Evolutionary conservation across 805 yeast species (phyloP).

Genomic region (Candida nanaspora): DNA sequence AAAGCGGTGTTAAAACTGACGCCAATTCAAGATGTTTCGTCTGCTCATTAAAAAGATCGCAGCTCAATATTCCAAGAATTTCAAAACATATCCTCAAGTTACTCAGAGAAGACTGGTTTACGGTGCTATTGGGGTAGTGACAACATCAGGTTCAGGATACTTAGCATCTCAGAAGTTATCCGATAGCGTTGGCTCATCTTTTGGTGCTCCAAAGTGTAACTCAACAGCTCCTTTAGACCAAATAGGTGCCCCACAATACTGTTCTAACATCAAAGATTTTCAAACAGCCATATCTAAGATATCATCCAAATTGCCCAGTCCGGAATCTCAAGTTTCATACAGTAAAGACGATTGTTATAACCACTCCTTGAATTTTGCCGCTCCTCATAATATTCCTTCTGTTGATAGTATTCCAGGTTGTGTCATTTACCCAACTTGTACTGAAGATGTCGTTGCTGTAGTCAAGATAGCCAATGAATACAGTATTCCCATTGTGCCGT

Average conservation of each 20-base stretch:
- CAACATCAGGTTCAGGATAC: background rate
- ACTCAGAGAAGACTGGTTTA: background rate
- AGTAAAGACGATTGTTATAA: background rate
- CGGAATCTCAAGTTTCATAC: background rate
- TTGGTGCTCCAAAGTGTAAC: background rate
- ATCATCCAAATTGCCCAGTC: background rate
- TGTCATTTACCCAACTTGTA: constrained; percentile 29
- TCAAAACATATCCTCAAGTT: background rate
- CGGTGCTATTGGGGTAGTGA: background rate
- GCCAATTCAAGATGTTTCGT: background rate
- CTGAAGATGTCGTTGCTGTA: constrained; percentile 28
- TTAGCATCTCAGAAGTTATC: background rate
- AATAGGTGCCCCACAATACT: background rate
- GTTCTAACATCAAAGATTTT: background rate
- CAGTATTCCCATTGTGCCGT: constrained; percentile 36
- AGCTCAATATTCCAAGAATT: background rate
- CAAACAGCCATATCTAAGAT: constrained; percentile 1
- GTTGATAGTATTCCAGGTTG: constrained; percentile 26
- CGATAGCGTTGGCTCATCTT: background rate
- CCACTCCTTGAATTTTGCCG: constrained; percentile 21
- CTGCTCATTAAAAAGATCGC: background rate
- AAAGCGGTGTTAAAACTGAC: no score
- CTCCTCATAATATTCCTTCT: constrained; percentile 27
- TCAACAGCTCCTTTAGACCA: background rate
- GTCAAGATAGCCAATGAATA: constrained; percentile 28